Base-by-base conservation (phyloP, 805 yeast genomes). In the Komagataella pastoris region DNA sequence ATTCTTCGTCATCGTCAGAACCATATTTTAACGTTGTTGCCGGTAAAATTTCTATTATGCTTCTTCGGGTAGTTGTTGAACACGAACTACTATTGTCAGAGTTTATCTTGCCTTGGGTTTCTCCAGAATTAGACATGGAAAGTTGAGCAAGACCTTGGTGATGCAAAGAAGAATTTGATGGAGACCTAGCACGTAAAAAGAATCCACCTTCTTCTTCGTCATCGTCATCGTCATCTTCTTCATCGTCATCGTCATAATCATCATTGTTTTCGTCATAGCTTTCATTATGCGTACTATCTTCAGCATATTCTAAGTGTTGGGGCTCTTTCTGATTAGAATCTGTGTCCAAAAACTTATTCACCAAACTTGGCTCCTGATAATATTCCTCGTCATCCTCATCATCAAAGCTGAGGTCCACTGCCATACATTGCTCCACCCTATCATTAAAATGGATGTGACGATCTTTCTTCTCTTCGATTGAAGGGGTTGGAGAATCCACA, bases 371-470 rank as follows among this genome's bases (percentile, higher is more conserved):
- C 44, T 19, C 18, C 17, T 44, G 24, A 7, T 30, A 43, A 19
- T 51, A 55, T 36, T 51, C 54, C 24, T 55, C 60, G 45, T 54
- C 52, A 4, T 55, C 53, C 18, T 56, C 56, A 43, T 65, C 62
- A 17, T 66, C 69, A 24, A 60, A 57, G 48, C 54, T 61, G 10
- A 61, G 61, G 53, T 76, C 80, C 8, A 90, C 63, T 0, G 96
- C 90, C 55, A 87, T 81, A 66, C 99, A 93, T 66, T 93, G 99
- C 64, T 88, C 90, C 36, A 93, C 99, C 51, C 89, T 80, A 63
- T 88, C 95, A 64, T 85, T 93, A 69, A 93, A 93, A 66, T 90
- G 98, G 55, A 93, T 90, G 58, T 79, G 95, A 54, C 95, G 78
- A 57, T 69, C 74, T 44, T 64, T 67, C 52, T 70, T 71, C 19